Base-by-base conservation (phyloP, 257 asterid genomes). In the Catharanthus roseus region DNA sequence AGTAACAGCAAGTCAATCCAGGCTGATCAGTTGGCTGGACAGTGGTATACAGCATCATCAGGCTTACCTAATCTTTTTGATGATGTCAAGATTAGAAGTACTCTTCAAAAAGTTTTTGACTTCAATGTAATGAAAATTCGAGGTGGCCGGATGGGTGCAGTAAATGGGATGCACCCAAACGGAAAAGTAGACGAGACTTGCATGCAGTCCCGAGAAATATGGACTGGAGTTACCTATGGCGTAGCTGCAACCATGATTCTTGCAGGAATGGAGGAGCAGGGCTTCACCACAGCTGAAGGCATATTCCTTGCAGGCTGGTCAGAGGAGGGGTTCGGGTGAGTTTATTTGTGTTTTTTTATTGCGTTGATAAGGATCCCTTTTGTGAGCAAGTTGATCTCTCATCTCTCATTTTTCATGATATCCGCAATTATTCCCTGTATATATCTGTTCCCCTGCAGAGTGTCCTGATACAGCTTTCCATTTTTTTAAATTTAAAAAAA, bases 291-390 rank as follows among this genome's bases (percentile, higher is more conserved):
- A 0, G 99, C 99, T 0, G 89, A 91, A 79, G 99, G 99, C 26
- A 88, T 95, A 75, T 95, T 95, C 84, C 82, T 69, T 9, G 91
- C 99, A 0, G 97, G 99, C 76, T 95, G 99, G 99, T 95, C 99
- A 0, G 99, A 95, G 60, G 99, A 88, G 80, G 99, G 99, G 49
- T 87, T 61, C 13, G 99, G 99, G 97, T 95, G 82, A 69, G 90
- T 77, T 41, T 24, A 31, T 23, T 18, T 50, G 29, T 13, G 0
- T 34, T 1, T 34, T 34, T 33, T 15, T 21, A 16, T 51, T 34
- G 10, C 11, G 0, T 10, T 51, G 26, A 33, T 23, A 11, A 29
- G 23, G 71, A 16, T 6, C 18, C 16, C 57, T 24, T 28, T 28
- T 65, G 34, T 5, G 36, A 33, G 31, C 28, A 28, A 26, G 63